Conservation (phyloP, 768 basidiomycete species). For the Kwoniella dejecticola region DNA sequence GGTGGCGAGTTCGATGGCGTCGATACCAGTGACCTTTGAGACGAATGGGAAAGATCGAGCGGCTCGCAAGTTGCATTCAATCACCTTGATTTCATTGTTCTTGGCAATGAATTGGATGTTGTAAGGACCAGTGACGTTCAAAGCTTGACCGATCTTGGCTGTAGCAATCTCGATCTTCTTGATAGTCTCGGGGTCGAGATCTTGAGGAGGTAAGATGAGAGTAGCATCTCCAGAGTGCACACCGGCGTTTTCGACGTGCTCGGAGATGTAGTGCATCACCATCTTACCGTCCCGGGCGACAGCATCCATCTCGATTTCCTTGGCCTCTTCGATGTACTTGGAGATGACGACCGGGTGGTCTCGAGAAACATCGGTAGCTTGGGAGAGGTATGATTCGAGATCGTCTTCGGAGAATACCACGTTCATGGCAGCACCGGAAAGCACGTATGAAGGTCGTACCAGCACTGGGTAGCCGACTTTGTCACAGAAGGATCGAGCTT, state of each 20-base stretch:
- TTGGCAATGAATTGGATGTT: slow-evolving; percentile 99
- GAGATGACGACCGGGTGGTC: slow-evolving; percentile 97
- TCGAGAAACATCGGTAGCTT: slow-evolving; percentile 92
- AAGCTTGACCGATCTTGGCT: slow-evolving; percentile 92
- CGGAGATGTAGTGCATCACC: slow-evolving; percentile 99
- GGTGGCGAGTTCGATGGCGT: slow-evolving; percentile 98
- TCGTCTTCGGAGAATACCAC: slow-evolving; percentile 93
- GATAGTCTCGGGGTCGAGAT: slow-evolving; percentile 94
- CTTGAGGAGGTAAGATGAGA: slow-evolving; percentile 95
- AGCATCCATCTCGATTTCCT: slow-evolving; percentile 99
- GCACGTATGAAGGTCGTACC: slow-evolving; percentile 94
- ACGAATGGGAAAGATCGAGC: slow-evolving; percentile 99
- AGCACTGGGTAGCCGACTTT: slow-evolving; percentile 94
- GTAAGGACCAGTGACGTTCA: slow-evolving; percentile 97
- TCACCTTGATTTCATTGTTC: slow-evolving; percentile 99
- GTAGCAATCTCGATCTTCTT: slow-evolving; percentile 96
- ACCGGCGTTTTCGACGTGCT: slow-evolving; percentile 98
- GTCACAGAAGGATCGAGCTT: slow-evolving; percentile 84
- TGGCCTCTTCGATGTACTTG: slow-evolving; percentile 99
- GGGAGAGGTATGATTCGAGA: slow-evolving; percentile 84
- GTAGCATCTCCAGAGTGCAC: slow-evolving; percentile 99
- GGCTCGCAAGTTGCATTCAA: slow-evolving; percentile 97
- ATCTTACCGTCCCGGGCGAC: slow-evolving; percentile 95
- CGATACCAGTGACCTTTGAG: slow-evolving; percentile 94
- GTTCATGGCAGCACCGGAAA: slow-evolving; percentile 99